Base-by-base conservation (phyloP, 345 rosid genomes). In the Viola odorata region DNA sequence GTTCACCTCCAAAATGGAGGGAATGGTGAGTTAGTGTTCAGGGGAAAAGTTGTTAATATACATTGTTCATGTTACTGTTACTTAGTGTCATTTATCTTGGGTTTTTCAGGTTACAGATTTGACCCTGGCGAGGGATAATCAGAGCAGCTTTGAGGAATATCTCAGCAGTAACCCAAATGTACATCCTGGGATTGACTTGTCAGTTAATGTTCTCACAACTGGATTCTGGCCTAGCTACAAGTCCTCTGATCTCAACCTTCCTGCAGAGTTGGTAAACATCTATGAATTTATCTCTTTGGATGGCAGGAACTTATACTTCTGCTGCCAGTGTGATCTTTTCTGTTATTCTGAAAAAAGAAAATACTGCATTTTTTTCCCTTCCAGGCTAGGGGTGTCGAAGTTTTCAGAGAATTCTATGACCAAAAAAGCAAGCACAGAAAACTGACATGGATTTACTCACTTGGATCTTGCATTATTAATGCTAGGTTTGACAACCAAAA, bases 201-300 rank as follows among this genome's bases (percentile, higher is more conserved):
- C 91, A 8, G 96, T 88, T 16, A 84, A 85, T 62, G 95, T 91
- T 68, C 87, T 91, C 38, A 91, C 98, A 41, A 88, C 91, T 53
- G 96, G 95, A 41, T 88, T 83, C 63, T 91, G 98, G 98, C 98
- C 96, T 44, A 88, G 87, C 67, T 91, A 83, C 75, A 88, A 91
- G 55, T 83, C 96, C 42, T 82, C 82, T 61, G 88, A 88, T 80
- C 76, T 86, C 48, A 91, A 82, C 55, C 91, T 86, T 41, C 95
- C 98, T 3, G 73, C 72, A 37, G 96, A 88, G 77, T 88, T 88
- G 95, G 98, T 88, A 77, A 42, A 9, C 53, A 15, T 69, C 36
- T 14, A 14, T 60, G 7, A 0, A 3, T 47, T 47, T 47, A 7
- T 47, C 5, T 3, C 50, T 6, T 11, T 47, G 12, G 12, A 47